Evolutionary conservation across 2,329 filamentous ascomycete species (phyloP), one percentile per base, ranked within the genome.

Genomic region (Trichoderma sp.): DNA sequence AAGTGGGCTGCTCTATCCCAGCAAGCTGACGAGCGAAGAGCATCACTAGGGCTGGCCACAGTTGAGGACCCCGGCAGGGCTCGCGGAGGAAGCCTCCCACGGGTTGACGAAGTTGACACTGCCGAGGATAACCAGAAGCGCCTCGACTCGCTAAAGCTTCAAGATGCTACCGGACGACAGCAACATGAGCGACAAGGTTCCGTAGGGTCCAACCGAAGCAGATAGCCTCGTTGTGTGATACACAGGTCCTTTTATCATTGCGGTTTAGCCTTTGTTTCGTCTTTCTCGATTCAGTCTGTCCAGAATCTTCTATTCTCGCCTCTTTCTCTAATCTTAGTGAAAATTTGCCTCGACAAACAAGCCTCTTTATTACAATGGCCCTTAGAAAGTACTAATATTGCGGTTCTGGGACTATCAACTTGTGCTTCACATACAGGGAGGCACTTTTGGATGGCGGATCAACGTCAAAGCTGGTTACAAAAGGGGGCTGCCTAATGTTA

Each of bases 1-100:
- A 94, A 95, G 77, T 99, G 96, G 96, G 93, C 95, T 66, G 89
- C 90, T 71, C 86, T 99, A 52, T 87, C 90, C 60, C 91, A 96
- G 73, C 89, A 93, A 78, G 94, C 94, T 49, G 90, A 91, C 74
- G 87, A 89, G 73, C 87, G 88, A 75, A 90, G 90, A 73, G 76
- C 78, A 24, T 75, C 77, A 55, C 75, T 76, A 30, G 79, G 79
- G 37, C 76, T 76, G 28, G 79, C 79, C 46, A 72, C 76, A 5
- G 71, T 79, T 26, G 77, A 77, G 34, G 75, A 73, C 10, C 76
- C 77, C 5, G 74, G 77, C 54, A 76, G 78, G 43, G 79, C 75
- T 63, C 83, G 83, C 72, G 79, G 77, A 64, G 79, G 73, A 61
- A 79, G 79, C 65, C 80, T 84, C 74, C 83, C 82, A 66, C 84